Conservation (phyloP, 108 stramenopile genomes). For the Craspedostauros australis region DNA sequence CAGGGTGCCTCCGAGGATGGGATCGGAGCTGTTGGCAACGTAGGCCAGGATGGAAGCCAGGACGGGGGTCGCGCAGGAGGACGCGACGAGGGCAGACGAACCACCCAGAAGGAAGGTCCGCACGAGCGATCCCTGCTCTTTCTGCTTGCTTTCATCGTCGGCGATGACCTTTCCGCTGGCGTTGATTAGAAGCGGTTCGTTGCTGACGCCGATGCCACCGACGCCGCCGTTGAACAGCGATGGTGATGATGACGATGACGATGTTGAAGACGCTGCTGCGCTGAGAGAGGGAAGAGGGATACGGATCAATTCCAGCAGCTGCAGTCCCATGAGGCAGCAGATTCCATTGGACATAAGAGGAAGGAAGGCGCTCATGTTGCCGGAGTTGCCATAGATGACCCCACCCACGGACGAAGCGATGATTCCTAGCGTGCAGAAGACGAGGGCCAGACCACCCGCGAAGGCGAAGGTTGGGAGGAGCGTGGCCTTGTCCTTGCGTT, state of each 20-base stretch:
- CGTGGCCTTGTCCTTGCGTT: slow-evolving; percentile 52
- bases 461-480: slow-evolving; percentile 55
- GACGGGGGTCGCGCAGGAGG: slow-evolving; percentile 81
- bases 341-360: slow-evolving; percentile 48
- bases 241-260: neutral
- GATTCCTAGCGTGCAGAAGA: slow-evolving; percentile 69
- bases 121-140: slow-evolving; percentile 36
- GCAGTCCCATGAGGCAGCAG: slow-evolving; percentile 71
- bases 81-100: slow-evolving; percentile 69
- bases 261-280: neutral
- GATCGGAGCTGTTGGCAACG: slow-evolving; percentile 56
- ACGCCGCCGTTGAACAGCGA: neutral
- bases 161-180: slow-evolving; percentile 16
- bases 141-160: slow-evolving; percentile 8
- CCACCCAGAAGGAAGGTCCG: slow-evolving; percentile 81
- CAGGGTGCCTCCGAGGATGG: slow-evolving; percentile 44
- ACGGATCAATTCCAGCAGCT: slow-evolving; percentile 61
- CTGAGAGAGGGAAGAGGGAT: slow-evolving; percentile 40
- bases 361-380: slow-evolving; percentile 23
- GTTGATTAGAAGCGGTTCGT: slow-evolving; percentile 27
- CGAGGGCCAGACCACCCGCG: slow-evolving; percentile 58
- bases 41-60: slow-evolving; percentile 72
- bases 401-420: slow-evolving; percentile 61
- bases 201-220: neutral
- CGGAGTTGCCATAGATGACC: slow-evolving; percentile 56